Evolutionary conservation across 2,329 filamentous ascomycete genomes (phyloP), one percentile per base, ranked within the genome.

Genomic region (Stagonosporopsis tanaceti): DNA sequence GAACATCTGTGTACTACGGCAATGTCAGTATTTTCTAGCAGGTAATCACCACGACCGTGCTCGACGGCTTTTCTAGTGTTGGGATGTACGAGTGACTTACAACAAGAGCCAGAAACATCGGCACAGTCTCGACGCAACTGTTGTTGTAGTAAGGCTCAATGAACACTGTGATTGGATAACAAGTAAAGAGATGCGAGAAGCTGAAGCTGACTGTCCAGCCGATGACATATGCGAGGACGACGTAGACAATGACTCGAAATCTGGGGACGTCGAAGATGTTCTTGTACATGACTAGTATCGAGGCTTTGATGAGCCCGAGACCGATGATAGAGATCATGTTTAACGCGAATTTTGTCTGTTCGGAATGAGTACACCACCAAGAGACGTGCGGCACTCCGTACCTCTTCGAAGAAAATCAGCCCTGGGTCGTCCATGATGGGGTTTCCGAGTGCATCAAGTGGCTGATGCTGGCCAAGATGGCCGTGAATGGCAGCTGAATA

Each of bases 261-360:
- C 61, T 67, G 35, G 41, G 62, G 8, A 65, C 58, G 7, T 61
- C 54, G 50, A 74, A 70, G 27, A 74, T 70, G 39, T 67, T 67
- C 39, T 66, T 69, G 57, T 72, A 72, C 32, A 71, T 62, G 24
- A 73, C 50, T 11, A 74, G 57, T 35, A 74, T 70, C 22, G 70
- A 73, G 12, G 66, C 59, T 39, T 74, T 74, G 60, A 67, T 60
- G 20, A 69, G 61, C n/a, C 67, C 66, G 6, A 71, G 62, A 6
- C 65, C 65, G 3, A 68, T 45, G 27, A 72, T 63, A 15, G 66
- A 69, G 46, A 72, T 59, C 37, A 68, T 62, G 56, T 73, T 69
- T 7, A 68, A 32, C 5, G 63, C 61, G 38, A 72, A 72, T 42
- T 71, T 71, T 11, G 68, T 68, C 67, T 72, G 30, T 14, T 20